These are phyloP conservation scores for Physaria fendleri DNA, from an alignment of 345 rosid species.

Conservation along the genomic window DNA sequence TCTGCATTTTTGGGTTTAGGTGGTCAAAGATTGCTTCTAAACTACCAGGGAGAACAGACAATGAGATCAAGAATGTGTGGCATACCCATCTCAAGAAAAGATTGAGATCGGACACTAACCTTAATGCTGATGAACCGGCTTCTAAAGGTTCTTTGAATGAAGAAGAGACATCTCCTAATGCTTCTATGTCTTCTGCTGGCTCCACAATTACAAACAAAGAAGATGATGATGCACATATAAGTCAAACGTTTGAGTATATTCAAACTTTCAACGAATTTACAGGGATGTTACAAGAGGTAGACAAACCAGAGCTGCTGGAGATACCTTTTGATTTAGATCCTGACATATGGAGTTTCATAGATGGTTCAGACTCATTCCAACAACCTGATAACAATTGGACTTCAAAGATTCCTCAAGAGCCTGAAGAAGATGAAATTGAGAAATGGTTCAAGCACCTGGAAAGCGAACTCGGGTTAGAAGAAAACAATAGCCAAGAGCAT, in stretches of 20 bases:
- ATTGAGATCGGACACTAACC: slow-evolving; percentile 5
- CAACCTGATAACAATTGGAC: slow-evolving; percentile 23
- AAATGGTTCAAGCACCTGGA: slow-evolving; percentile 61
- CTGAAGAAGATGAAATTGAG: slow-evolving; percentile 34
- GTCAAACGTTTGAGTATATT: slow-evolving; percentile 3
- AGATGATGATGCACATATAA: slow-evolving; percentile 5
- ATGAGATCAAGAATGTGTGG: slow-evolving; percentile 58
- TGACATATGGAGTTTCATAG: slow-evolving; percentile 67
- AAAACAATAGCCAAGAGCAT: slow-evolving; percentile 20
- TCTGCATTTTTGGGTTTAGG: slow-evolving; percentile 22
- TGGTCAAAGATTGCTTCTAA: slow-evolving; percentile 49
- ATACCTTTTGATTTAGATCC: slow-evolving; percentile 50
- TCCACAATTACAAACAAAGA: slow-evolving; percentile 26
- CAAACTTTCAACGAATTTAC: slow-evolving; percentile 7
- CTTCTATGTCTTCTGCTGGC: slow-evolving; percentile 37
- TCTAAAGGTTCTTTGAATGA: slow-evolving; percentile 17
- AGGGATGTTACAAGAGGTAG: slow-evolving; percentile 46
- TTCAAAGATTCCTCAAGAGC: slow-evolving; percentile 5
- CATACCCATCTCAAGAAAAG: slow-evolving; percentile 48
- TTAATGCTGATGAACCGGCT: slow-evolving; percentile 9
- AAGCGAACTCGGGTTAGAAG: slow-evolving; percentile 55
- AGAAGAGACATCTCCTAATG: slow-evolving; percentile 27
- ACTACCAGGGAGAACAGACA: slow-evolving; percentile 45
- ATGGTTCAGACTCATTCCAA: slow-evolving; percentile 34
- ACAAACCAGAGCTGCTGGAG: slow-evolving; percentile 42